Conservation (phyloP, 495 filamentous ascomycete species). For the Poronia punctata region DNA sequence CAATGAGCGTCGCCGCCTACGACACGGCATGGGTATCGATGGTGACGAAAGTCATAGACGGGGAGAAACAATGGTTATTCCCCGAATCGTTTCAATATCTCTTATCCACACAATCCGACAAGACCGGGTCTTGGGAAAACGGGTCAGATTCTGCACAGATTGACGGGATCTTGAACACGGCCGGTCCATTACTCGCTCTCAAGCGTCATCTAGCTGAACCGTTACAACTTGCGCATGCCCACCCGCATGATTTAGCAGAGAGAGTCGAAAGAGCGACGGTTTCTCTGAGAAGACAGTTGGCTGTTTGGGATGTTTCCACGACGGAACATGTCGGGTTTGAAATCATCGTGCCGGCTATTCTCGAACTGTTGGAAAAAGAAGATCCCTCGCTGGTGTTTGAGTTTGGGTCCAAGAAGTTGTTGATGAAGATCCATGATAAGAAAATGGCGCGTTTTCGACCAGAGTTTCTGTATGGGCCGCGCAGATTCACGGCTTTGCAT, state of each 20-base stretch:
- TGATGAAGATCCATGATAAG: conserved; percentile 9
- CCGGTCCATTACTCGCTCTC: conserved; percentile 28
- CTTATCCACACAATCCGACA: conserved; percentile 11
- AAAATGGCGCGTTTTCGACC: conserved; percentile 12
- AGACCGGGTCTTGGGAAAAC: conserved; percentile 25
- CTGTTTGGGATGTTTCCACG: conserved; percentile 23
- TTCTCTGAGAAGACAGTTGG: conserved; percentile 18
- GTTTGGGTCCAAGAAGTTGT: conserved; percentile 2
- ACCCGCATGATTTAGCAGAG: conserved; percentile 4
- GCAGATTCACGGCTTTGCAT: conserved; percentile 31
- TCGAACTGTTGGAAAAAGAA: conserved; percentile 11
- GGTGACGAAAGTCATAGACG: conserved; percentile 24
- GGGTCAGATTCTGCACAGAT: conserved; percentile 12
- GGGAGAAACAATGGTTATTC: conserved; percentile 27
- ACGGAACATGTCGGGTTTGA: conserved; percentile 34
- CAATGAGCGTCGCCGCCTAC: conserved; percentile 25
- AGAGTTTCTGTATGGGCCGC: conserved; percentile 23
- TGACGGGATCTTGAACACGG: conserved; percentile 33
- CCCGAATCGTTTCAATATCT: conserved; percentile 12
- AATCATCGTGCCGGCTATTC: conserved; percentile 27
- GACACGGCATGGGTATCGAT: conserved; percentile 47
- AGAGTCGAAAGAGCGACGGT: conserved; percentile 8
- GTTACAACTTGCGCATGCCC: conserved; percentile 9
- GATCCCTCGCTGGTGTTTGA: conserved; percentile 10
- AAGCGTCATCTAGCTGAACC: conserved; percentile 11